phyloP scores from a whole-genome alignment of 2,329 filamentous ascomycete genomes.

The Pseudocercospora pini-densiflorae region DNA sequence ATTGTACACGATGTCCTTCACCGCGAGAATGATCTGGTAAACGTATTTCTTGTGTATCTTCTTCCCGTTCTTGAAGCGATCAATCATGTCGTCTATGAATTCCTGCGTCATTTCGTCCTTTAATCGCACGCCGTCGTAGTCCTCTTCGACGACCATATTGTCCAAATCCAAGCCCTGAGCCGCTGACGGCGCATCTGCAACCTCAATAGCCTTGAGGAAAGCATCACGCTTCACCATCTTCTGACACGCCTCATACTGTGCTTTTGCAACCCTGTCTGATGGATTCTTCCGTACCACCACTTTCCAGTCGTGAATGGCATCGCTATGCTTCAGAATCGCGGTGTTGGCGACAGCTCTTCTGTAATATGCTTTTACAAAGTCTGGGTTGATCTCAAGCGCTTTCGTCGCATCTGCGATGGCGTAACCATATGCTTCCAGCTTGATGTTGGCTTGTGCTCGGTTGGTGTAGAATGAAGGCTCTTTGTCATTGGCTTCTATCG shows the following conservation, averaged over 20 bases:
- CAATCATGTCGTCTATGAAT: slow-evolving; percentile 96
- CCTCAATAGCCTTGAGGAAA: slow-evolving; percentile 93
- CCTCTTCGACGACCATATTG: slow-evolving; percentile 77
- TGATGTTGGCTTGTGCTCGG: slow-evolving; percentile 93
- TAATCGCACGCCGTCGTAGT: slow-evolving; percentile 83
- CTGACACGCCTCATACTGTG: slow-evolving; percentile 91
- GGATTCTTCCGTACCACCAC: slow-evolving; percentile 87
- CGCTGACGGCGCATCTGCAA: slow-evolving; percentile 88
- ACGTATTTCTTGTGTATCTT: slow-evolving; percentile 95
- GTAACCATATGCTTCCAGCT: slow-evolving; percentile 92
- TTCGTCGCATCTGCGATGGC: slow-evolving; percentile 89
- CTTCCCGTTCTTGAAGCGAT: slow-evolving; percentile 95
- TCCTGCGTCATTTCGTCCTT: slow-evolving; percentile 89
- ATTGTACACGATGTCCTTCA: slow-evolving; percentile 86
- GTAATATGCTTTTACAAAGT: slow-evolving; percentile 95
- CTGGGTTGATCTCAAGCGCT: slow-evolving; percentile 85
- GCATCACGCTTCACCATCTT: slow-evolving; percentile 91
- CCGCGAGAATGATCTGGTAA: slow-evolving; percentile 91
- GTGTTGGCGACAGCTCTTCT: slow-evolving; percentile 89
- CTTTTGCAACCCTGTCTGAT: slow-evolving; percentile 83
- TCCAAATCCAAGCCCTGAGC: slow-evolving; percentile 89
- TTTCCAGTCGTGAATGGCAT: slow-evolving; percentile 91
- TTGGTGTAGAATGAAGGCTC: slow-evolving; percentile 94
- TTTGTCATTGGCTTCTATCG: slow-evolving; percentile 21
- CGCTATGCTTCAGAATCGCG: slow-evolving; percentile 85